These are phyloP conservation scores for Pisolithus orientalis DNA, from an alignment of 768 basidiomycete species.

Conservation along the genomic window DNA sequence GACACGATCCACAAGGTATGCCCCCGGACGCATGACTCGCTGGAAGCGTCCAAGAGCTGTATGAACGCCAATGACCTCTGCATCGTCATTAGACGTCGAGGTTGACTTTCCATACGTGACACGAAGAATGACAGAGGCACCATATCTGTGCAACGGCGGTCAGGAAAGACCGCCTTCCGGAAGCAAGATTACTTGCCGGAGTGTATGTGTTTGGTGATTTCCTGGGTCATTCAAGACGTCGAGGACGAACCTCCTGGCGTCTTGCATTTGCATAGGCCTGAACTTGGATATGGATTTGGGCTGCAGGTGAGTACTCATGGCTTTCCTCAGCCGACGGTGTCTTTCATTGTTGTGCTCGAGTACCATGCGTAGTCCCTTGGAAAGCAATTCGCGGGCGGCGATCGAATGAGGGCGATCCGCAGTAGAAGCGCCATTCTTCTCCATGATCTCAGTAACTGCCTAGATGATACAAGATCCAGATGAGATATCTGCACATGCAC, in stretches of 20 bases:
- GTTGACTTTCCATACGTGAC: slow-evolving; percentile 21
- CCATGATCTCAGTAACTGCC: slow-evolving; percentile 54
- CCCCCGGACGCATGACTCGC: slow-evolving; percentile 24
- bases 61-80: slow-evolving; percentile 13
- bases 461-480: slow-evolving; percentile 14
- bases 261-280: slow-evolving; percentile 35
- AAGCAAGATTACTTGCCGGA: slow-evolving; percentile 36
- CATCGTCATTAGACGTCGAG: slow-evolving; percentile 16
- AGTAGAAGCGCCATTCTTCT: slow-evolving; percentile 45
- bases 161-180: background rate
- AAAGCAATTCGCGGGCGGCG: slow-evolving; percentile 46
- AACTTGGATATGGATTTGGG: slow-evolving; percentile 41
- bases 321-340: slow-evolving; percentile 50
- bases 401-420: slow-evolving; percentile 47
- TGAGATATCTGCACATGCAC: background rate
- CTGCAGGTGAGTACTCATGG: slow-evolving; percentile 48
- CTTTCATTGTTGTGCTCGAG: slow-evolving; percentile 46
- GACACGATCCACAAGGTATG: slow-evolving; percentile 29
- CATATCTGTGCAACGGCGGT: slow-evolving; percentile 13
- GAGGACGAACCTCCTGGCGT: slow-evolving; percentile 15
- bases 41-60: slow-evolving; percentile 19
- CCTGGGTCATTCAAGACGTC: slow-evolving; percentile 29
- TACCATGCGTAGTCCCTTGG: slow-evolving; percentile 45
- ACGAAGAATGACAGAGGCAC: slow-evolving; percentile 17
- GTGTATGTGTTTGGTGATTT: slow-evolving; percentile 36